phyloP scores from a whole-genome alignment of 2,329 filamentous ascomycete species.

The Pseudocercospora fijiensis region DNA sequence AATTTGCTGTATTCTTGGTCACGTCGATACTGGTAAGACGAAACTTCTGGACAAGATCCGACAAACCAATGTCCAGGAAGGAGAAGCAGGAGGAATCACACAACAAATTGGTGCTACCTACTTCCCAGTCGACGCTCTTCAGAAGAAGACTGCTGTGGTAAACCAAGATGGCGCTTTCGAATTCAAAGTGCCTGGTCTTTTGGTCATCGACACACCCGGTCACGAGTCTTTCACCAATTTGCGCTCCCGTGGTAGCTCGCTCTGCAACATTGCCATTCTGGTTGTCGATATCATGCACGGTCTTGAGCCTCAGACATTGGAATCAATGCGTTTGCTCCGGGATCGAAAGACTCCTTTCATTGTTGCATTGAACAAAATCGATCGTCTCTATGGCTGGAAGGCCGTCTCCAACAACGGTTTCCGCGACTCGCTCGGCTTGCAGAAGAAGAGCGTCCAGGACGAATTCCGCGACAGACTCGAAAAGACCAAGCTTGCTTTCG shows the following conservation, averaged over 20 bases:
- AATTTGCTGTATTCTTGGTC: conserved; percentile 98
- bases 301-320: conserved; percentile 91
- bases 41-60: conserved; percentile 98
- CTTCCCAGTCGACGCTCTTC: conserved; percentile 91
- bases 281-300: conserved; percentile 99
- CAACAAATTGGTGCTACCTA: conserved; percentile 99
- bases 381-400: conserved; percentile 99
- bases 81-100: conserved; percentile 98
- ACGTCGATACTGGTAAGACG: conserved; percentile 99
- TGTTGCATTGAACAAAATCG: conserved; percentile 98
- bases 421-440: conserved; percentile 82
- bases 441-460: conserved; percentile 89
- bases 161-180: conserved; percentile 88
- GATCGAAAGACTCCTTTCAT: conserved; percentile 97
- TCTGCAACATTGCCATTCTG: conserved; percentile 98
- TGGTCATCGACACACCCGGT: conserved; percentile 97
- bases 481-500: conserved; percentile 88
- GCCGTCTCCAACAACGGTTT: conserved; percentile 98
- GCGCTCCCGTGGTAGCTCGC: conserved; percentile 91
- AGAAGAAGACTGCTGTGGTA: conserved; percentile 88
- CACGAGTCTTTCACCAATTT: conserved; percentile 99
- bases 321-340: conserved; percentile 91
- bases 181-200: conserved; percentile 94
- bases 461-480: conserved; percentile 90
- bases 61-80: conserved; percentile 97